A percentile compares a stretch with the other conserved stretches of the same genome.
These are phyloP conservation scores for Naematelia aurantialba DNA, from an alignment of 768 basidiomycete genomes.

Conservation along the genomic window DNA sequence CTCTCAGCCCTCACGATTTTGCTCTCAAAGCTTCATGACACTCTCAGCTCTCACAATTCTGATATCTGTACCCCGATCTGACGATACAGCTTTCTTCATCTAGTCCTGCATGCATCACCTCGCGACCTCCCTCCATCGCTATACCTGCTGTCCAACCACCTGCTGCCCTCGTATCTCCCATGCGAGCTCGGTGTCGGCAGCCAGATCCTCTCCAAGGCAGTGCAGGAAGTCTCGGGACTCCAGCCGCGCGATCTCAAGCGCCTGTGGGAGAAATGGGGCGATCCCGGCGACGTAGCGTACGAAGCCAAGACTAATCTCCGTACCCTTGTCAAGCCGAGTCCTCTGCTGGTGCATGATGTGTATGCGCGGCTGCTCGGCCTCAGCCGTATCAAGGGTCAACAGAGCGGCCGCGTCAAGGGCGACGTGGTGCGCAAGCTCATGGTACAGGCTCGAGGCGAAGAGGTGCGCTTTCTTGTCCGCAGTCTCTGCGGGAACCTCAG, in stretches of 20 bases:
- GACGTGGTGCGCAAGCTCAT: conserved; percentile 74
- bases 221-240: conserved; percentile 44
- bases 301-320: conserved; percentile 60
- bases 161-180: conserved; percentile 69
- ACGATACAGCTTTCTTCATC: conserved; percentile 62
- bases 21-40: background rate
- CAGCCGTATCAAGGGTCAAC: conserved; percentile 65
- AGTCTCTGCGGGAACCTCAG: conserved; percentile 43
- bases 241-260: conserved; percentile 39
- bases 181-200: conserved; percentile 55
- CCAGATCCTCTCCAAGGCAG: conserved; percentile 55
- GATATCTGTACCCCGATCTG: background rate
- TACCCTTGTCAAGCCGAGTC: conserved; percentile 45
- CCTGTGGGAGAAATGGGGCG: conserved; percentile 67
- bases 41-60: background rate
- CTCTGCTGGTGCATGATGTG: conserved; percentile 57
- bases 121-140: conserved; percentile 68
- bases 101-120: conserved; percentile 64
- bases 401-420: conserved; percentile 71
- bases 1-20: background rate
- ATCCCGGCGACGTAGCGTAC: conserved; percentile 84
- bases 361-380: conserved; percentile 68
- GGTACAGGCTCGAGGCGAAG: conserved; percentile 80
- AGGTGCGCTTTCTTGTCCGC: conserved; percentile 72
- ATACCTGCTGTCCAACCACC: conserved; percentile 76